Evolutionary conservation across 768 basidiomycete genomes (phyloP), one percentile per base, ranked within the genome.

Genomic region (Phanerodontia chrysosporium): DNA sequence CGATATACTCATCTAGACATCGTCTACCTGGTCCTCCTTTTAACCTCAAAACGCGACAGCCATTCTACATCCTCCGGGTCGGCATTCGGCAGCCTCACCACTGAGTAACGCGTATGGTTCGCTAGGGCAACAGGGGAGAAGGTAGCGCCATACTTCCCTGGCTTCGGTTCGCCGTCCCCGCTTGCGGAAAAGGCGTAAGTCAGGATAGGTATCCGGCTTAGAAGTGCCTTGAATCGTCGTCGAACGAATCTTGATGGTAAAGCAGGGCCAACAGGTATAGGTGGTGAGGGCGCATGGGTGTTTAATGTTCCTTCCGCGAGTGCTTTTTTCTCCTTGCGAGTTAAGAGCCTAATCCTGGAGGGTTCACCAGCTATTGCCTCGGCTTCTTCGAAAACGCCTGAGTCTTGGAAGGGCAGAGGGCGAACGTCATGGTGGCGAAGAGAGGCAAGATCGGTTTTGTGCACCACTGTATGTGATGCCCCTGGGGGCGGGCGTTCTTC

Each of bases 161-260:
- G 59, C 27, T 64, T 57, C 14, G 5, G 24, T 14, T 14, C 29
- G 18, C n/a, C 44, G 28, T 24, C 25, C 5, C 39, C 45, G 27
- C 24, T 51, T 44, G 51, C 9, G 32, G 55, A 12, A 28, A 36
- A 52, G 42, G 49, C 67, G 64, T 75, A 78, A 8, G 71, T 74
- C 14, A 91, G 72, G 30, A 83, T 72, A 0, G 90, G 90, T 25
- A 85, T 59, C n/a, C 76, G 78, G 7, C 75, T 75, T 8, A 92
- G 73, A n/a, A 92, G 76, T 25, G 76, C 73, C 54, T 78, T 82
- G 61, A 85, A 90, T 51, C 87, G 74, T 42, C 81, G 73, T 24
- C 77, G 75, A 51, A 83, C 59, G 39, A 70, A 73, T 42, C 73
- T 64, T 13, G 28, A 62, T 12, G 66, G 60, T 7, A 66, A 57